These are phyloP conservation scores for Mikania micrantha DNA, from an alignment of 129 eudicot genomes.

Conservation along the genomic window DNA sequence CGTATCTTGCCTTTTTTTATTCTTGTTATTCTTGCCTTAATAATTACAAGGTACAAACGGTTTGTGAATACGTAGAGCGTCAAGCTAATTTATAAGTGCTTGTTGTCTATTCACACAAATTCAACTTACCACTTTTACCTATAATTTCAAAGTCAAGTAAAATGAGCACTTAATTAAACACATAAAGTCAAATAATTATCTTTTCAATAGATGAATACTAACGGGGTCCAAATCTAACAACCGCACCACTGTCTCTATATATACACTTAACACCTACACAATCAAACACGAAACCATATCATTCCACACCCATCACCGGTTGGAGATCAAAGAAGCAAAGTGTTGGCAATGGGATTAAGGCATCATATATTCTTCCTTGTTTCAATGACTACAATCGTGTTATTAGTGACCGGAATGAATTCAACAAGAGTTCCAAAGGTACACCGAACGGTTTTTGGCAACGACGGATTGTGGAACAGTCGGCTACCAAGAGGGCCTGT, in stretches of 20 bases:
- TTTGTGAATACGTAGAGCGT: too few relatives aligned
- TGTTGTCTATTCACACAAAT: background rate
- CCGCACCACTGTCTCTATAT: conserved; percentile 7
- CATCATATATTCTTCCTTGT: background rate
- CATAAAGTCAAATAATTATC: conserved; percentile 2
- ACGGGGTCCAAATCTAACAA: conserved; percentile 17
- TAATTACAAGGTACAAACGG: too few relatives aligned
- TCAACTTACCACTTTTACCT: conserved; percentile 6
- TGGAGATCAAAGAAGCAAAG: background rate
- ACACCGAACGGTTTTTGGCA: background rate
- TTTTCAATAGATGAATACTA: conserved; percentile 9
- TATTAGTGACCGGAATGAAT: background rate
- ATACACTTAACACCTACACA: conserved; percentile 13
- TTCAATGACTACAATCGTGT: background rate
- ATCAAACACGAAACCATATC: conserved; percentile 1
- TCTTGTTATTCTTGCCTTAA: too few relatives aligned
- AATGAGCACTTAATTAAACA: conserved; percentile 11
- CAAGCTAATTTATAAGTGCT: background rate
- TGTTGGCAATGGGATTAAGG: conserved; percentile 14
- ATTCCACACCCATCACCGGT: background rate
- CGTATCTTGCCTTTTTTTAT: too few relatives aligned
- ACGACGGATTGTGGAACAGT: conserved; percentile 18
- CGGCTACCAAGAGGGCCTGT: conserved; percentile 53
- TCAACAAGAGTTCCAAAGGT: conserved; percentile 15
- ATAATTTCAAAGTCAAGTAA: conserved; percentile 27